Conservation (phyloP, 805 yeast species). For the Spathaspora passalidarum region DNA sequence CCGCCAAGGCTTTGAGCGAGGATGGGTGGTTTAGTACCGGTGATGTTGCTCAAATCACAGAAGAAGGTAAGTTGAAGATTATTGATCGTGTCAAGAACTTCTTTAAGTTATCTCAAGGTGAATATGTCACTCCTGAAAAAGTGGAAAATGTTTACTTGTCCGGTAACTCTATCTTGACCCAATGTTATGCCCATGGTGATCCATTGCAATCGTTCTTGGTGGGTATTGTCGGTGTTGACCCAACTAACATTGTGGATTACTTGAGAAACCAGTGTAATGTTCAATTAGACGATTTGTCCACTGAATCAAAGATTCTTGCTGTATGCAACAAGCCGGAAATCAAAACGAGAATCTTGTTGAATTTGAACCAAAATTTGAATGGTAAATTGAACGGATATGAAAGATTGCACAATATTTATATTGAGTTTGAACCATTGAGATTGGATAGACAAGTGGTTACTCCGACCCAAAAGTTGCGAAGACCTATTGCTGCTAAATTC, state of each 20-base stretch:
- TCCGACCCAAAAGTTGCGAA: slow-evolving; percentile 58
- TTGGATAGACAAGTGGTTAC: slow-evolving; percentile 63
- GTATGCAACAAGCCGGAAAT: slow-evolving; percentile 32
- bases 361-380: slow-evolving; percentile 35
- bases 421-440: slow-evolving; percentile 58
- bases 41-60: slow-evolving; percentile 38
- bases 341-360: slow-evolving; percentile 29
- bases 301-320: slow-evolving; percentile 23
- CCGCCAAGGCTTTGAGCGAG: slow-evolving; percentile 38
- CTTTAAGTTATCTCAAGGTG: slow-evolving; percentile 56
- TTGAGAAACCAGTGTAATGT: slow-evolving; percentile 19
- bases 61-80: slow-evolving; percentile 50
- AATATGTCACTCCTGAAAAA: slow-evolving; percentile 72
- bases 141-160: slow-evolving; percentile 64
- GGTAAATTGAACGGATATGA: slow-evolving; percentile 56
- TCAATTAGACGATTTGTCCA: slow-evolving; percentile 4
- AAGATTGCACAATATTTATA: slow-evolving; percentile 50
- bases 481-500: slow-evolving; percentile 29
- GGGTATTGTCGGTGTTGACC: slow-evolving; percentile 61
- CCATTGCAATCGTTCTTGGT: slow-evolving; percentile 54
- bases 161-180: slow-evolving; percentile 46
- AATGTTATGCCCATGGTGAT: slow-evolving; percentile 64
- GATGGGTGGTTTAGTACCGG: slow-evolving; percentile 63
- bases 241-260: slow-evolving; percentile 21
- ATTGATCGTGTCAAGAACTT: slow-evolving; percentile 78